Evolutionary conservation across 1,139 yeast genomes (phyloP), one percentile per base, ranked within the genome.

Genomic region (Lodderomyces beijingensis): DNA sequence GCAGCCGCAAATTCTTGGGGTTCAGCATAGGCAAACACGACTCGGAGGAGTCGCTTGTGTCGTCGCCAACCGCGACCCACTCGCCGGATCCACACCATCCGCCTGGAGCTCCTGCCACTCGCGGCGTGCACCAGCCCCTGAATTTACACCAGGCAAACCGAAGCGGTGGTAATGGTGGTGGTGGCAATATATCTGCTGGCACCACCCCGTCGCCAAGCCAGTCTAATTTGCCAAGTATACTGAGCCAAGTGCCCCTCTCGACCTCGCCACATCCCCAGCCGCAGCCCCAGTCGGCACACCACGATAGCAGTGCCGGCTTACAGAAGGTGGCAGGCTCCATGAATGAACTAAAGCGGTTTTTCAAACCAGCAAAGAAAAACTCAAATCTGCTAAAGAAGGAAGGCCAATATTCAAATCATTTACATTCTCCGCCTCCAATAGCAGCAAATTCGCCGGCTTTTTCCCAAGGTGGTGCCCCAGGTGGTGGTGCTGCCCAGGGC

Each of bases 281-380:
- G 7, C 25, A 23, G n/a, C 25, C 25, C 13, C 38, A 25, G 9
- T 20, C 9, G 9, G 36, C 19, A 24, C 14, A 9, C 25, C 27
- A 21, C 13, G 29, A 25, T 9, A 25, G 32, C 14, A 19, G 21
- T 19, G 21, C 21, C 7, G 10, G 10, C 10, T 7, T 10, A 19
- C 7, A 19, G 7, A 19, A 7, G 10, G 10, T 8, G 9, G 21
- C 21, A 19, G 39, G 39, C 5, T 63, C 70, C 2, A 64, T 65
- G 65, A 65, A 58, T 5, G 71, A 65, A 35, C 49, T 65, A 34
- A 65, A 65, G 40, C 54, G 66, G 29, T 62, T 65, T 34, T 65
- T 65, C 46, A 65, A 64, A 42, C 67, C 70, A 5, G 54, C 62
- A 16, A 62, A 62, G 45, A 64, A 64, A 27, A 32, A 25, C 10